Evolutionary conservation across 768 basidiomycete species (phyloP), one percentile per base, ranked within the genome.

Genomic region (Tricholoma furcatifolium): DNA sequence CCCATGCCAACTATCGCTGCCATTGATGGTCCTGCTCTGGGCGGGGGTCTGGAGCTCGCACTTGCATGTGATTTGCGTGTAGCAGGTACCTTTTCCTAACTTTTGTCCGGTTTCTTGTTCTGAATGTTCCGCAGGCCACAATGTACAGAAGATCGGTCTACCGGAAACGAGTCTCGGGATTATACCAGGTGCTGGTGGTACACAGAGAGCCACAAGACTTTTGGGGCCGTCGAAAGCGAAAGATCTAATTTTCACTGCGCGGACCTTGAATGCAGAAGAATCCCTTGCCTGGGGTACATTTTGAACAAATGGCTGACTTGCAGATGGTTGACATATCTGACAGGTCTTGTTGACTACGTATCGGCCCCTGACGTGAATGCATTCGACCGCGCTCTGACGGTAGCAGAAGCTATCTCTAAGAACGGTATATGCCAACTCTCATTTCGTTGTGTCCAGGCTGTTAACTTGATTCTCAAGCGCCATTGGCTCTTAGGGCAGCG

Each of bases 1-100:
- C 87, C 88, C 5, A 81, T 95, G 74, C 94, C 94, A 3, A 95
- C 92, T 14, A 89, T 97, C 51, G 89, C 89, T 32, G 92, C 93
- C 4, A 89, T 98, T 38, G 94, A 97, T 65, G 94, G 94, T 0
- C 91, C 91, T 17, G 94, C 94, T 8, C 76, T 98, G 0, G 94
- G 94, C 9, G 94, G 94, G n/a, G 94, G 94, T 2, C 76, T 94
- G 24, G 94, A 98, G 68, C 69, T 97, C 53, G 79, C 87, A 53
- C 77, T 98, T 48, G 88, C 91, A 2, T 96, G 93, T 70, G 94
- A 98, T 74, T 69, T 98, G 62, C 82, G 94, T 31, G 85, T 96
- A 23, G 93, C 88, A 54, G 91, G 93, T 93, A 68, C 52, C 76
- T 69, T 35, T 45, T 18, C 18, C 27, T 15, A 4, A 18, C 14